phyloP scores from a whole-genome alignment of 768 basidiomycete genomes.

The Neoboletus brunneissimus region DNA sequence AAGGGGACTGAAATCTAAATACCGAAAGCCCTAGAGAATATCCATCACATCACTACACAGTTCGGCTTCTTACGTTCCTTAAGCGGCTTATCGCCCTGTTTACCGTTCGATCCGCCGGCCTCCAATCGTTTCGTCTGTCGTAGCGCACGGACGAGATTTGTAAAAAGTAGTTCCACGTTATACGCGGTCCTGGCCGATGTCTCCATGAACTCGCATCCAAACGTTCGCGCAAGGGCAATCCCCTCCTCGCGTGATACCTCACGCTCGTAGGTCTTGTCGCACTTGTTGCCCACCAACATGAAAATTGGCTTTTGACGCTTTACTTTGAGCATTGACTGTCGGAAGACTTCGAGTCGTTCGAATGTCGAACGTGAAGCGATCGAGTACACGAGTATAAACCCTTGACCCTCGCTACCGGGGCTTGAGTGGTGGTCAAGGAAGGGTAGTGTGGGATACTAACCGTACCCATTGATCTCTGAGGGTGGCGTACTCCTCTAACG shows the following conservation, averaged over 20 bases:
- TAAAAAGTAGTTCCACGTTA: slow-evolving; percentile 91
- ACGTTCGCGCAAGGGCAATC: slow-evolving; percentile 69
- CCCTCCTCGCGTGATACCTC: slow-evolving; percentile 94
- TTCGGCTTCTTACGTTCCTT: slow-evolving; percentile 50
- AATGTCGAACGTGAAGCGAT: slow-evolving; percentile 93
- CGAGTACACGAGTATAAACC: slow-evolving; percentile 96
- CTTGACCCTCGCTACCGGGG: slow-evolving; percentile 85
- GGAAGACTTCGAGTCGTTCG: slow-evolving; percentile 84
- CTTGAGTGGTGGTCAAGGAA: slow-evolving; percentile 8
- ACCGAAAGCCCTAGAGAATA: slow-evolving; percentile 57
- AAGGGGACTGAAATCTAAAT: slow-evolving; percentile 65
- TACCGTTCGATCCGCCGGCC: slow-evolving; percentile 45
- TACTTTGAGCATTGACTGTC: slow-evolving; percentile 85
- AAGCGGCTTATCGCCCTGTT: slow-evolving; percentile 38
- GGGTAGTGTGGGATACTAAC: slow-evolving; percentile 45
- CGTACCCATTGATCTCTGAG: slow-evolving; percentile 97
- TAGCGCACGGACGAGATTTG: slow-evolving; percentile 77
- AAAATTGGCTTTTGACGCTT: slow-evolving; percentile 84
- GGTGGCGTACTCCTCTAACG: slow-evolving; percentile 92
- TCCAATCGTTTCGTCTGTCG: slow-evolving; percentile 62
- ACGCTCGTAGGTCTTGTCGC: slow-evolving; percentile 86
- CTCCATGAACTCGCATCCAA: slow-evolving; percentile 94
- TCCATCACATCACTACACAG: slow-evolving; percentile 79
- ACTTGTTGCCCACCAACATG: slow-evolving; percentile 96
- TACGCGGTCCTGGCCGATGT: slow-evolving; percentile 94